These are phyloP conservation scores for Noccaea bulbosa DNA, from an alignment of 345 rosid genomes.

Conservation along the genomic window DNA sequence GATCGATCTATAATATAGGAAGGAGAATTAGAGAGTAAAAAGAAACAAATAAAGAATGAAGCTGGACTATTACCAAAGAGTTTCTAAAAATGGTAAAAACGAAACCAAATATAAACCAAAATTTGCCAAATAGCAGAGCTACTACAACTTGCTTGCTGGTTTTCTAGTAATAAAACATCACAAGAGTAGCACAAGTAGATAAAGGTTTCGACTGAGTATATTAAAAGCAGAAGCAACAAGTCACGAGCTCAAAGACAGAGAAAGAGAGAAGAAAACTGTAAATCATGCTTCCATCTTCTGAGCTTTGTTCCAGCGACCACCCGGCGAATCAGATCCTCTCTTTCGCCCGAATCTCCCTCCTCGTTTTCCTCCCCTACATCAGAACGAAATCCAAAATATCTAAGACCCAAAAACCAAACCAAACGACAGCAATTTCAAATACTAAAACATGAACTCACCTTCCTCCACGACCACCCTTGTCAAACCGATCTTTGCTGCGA, in stretches of 20 bases:
- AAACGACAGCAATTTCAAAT: not conserved
- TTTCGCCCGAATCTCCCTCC: slow-evolving; percentile 72
- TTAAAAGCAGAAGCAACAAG: slow-evolving; percentile 27
- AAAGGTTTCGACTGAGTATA: slow-evolving; percentile 6
- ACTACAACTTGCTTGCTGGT: slow-evolving; percentile 7
- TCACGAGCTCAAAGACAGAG: slow-evolving; percentile 7
- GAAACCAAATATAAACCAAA: slow-evolving; percentile 22
- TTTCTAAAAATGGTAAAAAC: not conserved
- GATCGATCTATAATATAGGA: not conserved
- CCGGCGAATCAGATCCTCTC: slow-evolving; percentile 53
- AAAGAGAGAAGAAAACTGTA: not conserved
- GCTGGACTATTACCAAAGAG: too few species aligned
- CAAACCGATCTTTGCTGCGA: slow-evolving; percentile 65
- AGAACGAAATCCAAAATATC: not conserved
- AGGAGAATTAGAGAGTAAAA: not conserved
- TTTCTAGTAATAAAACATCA: slow-evolving; percentile 23
- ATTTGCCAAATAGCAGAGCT: not conserved
- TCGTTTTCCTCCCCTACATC: slow-evolving; percentile 71
- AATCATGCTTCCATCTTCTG: slow-evolving; percentile 51
- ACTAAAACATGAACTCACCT: slow-evolving; percentile 54
- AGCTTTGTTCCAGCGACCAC: slow-evolving; percentile 68
- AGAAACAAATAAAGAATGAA: not conserved
- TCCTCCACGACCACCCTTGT: slow-evolving; percentile 67
- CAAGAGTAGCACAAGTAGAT: slow-evolving; percentile 8
- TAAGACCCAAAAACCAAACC: not conserved